Evolutionary conservation across 2,329 filamentous ascomycete species (phyloP), one percentile per base, ranked within the genome.

Genomic region (Monilinia vaccinii-corymbosi): DNA sequence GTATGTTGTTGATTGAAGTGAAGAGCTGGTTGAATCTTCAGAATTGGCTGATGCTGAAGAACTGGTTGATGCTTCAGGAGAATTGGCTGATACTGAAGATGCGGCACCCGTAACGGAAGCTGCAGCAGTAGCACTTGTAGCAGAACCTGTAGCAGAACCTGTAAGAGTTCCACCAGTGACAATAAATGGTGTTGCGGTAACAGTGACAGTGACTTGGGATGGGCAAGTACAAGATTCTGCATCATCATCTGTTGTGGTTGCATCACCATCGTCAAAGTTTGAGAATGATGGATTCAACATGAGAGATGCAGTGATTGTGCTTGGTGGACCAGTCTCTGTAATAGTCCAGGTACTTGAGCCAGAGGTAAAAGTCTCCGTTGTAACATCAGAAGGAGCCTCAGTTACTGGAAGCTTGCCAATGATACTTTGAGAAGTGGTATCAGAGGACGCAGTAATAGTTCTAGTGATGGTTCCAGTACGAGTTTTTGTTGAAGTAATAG

Each of bases 321-420:
- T 32, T 23, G 34, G 25, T 32, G 56, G 46, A 10, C 34, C 56
- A 14, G 38, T 58, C 21, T 58, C 56, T 7, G 56, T 58, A n/a
- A 47, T 58, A 14, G 47, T 52, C 46, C 47, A 58, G 4, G 36
- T 58, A 23, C 56, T 51, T 32, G 47, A 36, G 23, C 56, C 47
- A 23, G 56, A 52, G 28, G 56, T 58, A 21, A 58, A 42, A 4
- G 28, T 58, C n/a, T 52, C 56, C 13, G 21, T 58, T 2, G 28
- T 45, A 6, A n/a, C 16, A 16, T 18, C 34, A 34, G 28, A n/a
- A 28, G 28, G 14, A 28, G 21, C 25, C 18, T 18, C 34, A 50
- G 32, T 44, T 1, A 14, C 8, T 13, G 47, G 34, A 44, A 52
- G 16, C 32, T 58, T 58, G 21, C 47, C 56, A n/a, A 58, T 44